Base-by-base conservation (phyloP, 129 eudicot species). In the Deinandra increscens region DNA sequence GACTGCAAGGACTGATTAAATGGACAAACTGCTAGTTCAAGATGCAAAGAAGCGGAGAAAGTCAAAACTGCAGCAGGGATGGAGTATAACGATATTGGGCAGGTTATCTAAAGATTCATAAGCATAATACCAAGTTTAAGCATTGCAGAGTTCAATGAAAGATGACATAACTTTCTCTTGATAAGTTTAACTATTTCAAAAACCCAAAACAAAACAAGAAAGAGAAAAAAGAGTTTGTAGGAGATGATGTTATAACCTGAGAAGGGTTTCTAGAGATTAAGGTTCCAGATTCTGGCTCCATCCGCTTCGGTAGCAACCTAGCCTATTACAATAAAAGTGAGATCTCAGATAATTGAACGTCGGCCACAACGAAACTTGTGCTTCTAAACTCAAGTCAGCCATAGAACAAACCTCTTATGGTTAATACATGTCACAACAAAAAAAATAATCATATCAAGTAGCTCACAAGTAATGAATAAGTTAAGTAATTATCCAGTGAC, bases 221-320 rank as follows among this genome's bases (percentile, higher is more conserved):
- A 4, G 17, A 63, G 4, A 38, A 66, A 66, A 8, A 26, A 3
- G 31, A 18, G 10, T n/a, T 31, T 56, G 68, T 66, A 56, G 50
- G 41, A 56, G 59, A 42, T 53, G 66, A 39, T 42, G 67, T 31
- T 31, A 54, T 54, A 69, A 77, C 81, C 81, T 77, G 81, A 70
- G 76, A 69, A 77, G 59, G 65, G 53, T 69, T 69, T 53, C 71
- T 61, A 17, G 71, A 77, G 29, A 26, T 51, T 69, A 69, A 61
- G 60, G 71, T 39, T 19, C 81, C 66, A 39, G 81, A 77, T 77
- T 64, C 76, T 61, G 81, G 81, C 48, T 77, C 76, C 71, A 69
- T 77, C 71, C 59, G 76, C 76, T 26, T 77, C 12, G 65, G 58
- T 66, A 63, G 58, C 13, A 41, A 70, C 81, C 76, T 61, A n/a